Percentiles rank a stretch among this genome's conserved stretches.
phyloP scores from a whole-genome alignment of 1,284 basidiomycete genomes.

The Tetrapyrgos nigripes region DNA sequence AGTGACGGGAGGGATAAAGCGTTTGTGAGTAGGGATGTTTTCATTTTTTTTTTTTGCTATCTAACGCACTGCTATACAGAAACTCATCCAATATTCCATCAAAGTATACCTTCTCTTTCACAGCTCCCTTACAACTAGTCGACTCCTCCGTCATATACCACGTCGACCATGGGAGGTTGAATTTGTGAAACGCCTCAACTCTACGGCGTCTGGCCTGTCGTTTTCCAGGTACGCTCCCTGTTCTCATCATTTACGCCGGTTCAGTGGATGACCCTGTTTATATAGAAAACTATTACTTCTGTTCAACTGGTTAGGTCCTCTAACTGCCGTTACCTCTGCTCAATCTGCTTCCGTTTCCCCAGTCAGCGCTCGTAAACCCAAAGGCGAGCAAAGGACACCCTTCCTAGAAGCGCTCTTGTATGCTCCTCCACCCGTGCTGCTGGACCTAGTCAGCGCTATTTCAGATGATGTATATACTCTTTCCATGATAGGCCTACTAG shows the following conservation, averaged over 20 bases:
- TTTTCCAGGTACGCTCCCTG: conserved; percentile 63
- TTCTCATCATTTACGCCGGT: not conserved
- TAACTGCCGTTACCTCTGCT: conserved; percentile 70
- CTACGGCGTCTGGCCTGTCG: conserved; percentile 70
- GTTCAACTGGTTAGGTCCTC: conserved; percentile 81
- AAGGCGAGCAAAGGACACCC: conserved; percentile 44
- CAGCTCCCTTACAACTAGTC: conserved; percentile 50
- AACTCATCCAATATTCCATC: conserved; percentile 84
- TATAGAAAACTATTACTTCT: conserved; percentile 77
- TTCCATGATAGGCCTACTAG: conserved; percentile 71
- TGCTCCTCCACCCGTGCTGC: conserved; percentile 81
- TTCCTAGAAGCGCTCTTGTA: conserved; percentile 76
- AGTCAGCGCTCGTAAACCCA: conserved; percentile 41
- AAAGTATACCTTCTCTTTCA: conserved; percentile 78
- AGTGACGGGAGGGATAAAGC: conserved; percentile 82
- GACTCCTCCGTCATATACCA: conserved; percentile 49
- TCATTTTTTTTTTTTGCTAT: conserved; percentile 3
- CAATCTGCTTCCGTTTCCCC: conserved; percentile 64
- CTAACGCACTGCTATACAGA: conserved; percentile 48
- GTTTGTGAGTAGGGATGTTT: conserved; percentile 58
- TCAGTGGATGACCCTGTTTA: conserved; percentile 2
- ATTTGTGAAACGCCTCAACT: conserved; percentile 62
- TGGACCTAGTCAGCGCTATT: conserved; percentile 74
- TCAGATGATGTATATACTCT: conserved; percentile 80
- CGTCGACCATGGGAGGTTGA: conserved; percentile 60